Evolutionary conservation across 1,284 basidiomycete genomes (phyloP), one percentile per base, ranked within the genome.

Genomic region (Melanopsichium pennsylvanicum): DNA sequence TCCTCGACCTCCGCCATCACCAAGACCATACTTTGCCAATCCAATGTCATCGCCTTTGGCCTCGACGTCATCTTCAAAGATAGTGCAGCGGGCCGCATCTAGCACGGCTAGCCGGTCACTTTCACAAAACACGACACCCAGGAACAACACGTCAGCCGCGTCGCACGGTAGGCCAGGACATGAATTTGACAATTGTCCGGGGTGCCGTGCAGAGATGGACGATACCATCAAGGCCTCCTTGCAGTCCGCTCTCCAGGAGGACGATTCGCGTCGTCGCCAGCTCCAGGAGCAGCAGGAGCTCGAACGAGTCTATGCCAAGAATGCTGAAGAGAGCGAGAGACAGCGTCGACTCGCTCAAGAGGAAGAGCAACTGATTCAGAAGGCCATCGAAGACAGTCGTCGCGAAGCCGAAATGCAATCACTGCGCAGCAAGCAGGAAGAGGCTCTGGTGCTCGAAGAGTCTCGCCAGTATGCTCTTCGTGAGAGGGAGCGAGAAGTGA

Each of bases 181-280:
- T 18, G 46, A 51, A 5, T 49, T 47, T 5, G 69, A 71, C 39
- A 47, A 71, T 25, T 71, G 69, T 43, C 58, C 58, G 10, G 69
- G 63, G 34, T 68, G 69, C n/a, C 44, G 55, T 26, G 50, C 62
- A 23, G 69, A 71, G 21, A 41, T 67, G 39, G 63, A 68, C 5
- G 63, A 67, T 15, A 63, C 63, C 9, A 57, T 71, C 34, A 34
- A 57, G n/a, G 69, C 69, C 9, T 71, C 69, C 3, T 32, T 62
- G 35, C 45, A 44, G 4, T 55, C 69, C 3, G 69, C 69, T 9
- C 34, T 49, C 16, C 41, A 54, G 16, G 63, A 71, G 27, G 39
- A 50, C 23, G 54, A 62, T 34, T 27, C 36, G 5, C 39, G 68
- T 13, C 38, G 26, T 4, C 50, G 47, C 5, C 44, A 52, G 10